Evolutionary conservation across 495 filamentous ascomycete genomes (phyloP).

Genomic region (Polyplosphaeria fusca): DNA sequence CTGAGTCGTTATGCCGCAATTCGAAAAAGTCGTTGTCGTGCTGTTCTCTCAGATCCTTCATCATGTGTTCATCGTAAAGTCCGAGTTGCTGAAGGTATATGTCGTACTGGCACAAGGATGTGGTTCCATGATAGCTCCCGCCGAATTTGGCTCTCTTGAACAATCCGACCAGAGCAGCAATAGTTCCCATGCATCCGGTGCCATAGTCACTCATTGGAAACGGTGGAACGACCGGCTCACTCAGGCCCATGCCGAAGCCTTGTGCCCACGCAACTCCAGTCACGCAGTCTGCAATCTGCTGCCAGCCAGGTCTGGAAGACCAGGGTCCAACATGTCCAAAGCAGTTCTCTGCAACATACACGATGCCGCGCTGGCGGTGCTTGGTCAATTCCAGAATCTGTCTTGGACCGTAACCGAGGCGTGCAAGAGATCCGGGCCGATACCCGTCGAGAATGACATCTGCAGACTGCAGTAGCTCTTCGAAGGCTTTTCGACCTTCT

Average conservation of each 20-base stretch:
- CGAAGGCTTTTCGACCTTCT: slow-evolving; percentile 54
- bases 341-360: slow-evolving; percentile 35
- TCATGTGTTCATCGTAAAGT: slow-evolving; percentile 55
- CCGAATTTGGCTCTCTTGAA: slow-evolving; percentile 40
- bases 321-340: slow-evolving; percentile 33
- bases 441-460: slow-evolving; percentile 47
- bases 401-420: slow-evolving; percentile 29
- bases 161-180: slow-evolving; percentile 40
- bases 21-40: slow-evolving; percentile 60
- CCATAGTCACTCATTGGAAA: slow-evolving; percentile 83
- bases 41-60: slow-evolving; percentile 52
- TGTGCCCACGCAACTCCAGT: slow-evolving; percentile 72
- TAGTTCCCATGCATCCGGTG: slow-evolving; percentile 50
- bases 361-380: slow-evolving; percentile 27
- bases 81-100: slow-evolving; percentile 63
- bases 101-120: slow-evolving; percentile 67
- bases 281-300: slow-evolving; percentile 44
- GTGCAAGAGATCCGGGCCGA: slow-evolving; percentile 23
- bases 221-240: slow-evolving; percentile 70
- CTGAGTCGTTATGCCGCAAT: slow-evolving; percentile 65
- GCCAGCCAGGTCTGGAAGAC: slow-evolving; percentile 28
- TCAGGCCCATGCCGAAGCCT: slow-evolving; percentile 66
- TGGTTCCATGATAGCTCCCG: slow-evolving; percentile 48
- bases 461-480: slow-evolving; percentile 56
- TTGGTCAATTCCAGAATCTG: slow-evolving; percentile 26